These are phyloP conservation scores for Rhododendron henanense DNA, from an alignment of 148 eudicot species.

Conservation along the genomic window DNA sequence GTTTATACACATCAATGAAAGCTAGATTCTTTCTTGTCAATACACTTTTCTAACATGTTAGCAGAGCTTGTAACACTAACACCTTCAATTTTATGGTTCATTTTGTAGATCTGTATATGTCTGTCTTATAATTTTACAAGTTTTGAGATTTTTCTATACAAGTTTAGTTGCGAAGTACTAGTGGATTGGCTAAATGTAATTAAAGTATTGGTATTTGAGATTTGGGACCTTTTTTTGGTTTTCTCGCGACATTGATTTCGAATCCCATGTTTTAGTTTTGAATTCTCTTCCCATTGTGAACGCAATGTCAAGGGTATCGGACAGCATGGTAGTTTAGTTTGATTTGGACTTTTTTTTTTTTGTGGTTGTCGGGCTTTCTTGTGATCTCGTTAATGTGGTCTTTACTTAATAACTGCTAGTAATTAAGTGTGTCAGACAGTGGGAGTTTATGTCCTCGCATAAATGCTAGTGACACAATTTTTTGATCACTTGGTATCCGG, in stretches of 20 bases:
- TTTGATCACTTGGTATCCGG: neutral
- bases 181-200: neutral
- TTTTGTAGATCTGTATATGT: neutral
- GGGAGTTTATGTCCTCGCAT: neutral
- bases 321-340: neutral
- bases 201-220: neutral
- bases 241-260: neutral
- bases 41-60: neutral
- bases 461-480: neutral
- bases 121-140: neutral
- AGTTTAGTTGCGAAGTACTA: neutral
- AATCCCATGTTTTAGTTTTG: neutral
- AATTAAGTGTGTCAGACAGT: neutral
- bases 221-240: neutral
- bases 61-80: neutral
- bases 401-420: neutral
- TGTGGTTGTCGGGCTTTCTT: neutral
- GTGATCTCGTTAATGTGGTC: neutral
- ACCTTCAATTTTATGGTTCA: neutral
- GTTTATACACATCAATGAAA: no score
- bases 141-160: neutral
- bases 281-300: neutral
- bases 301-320: neutral
- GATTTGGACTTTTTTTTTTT: neutral
- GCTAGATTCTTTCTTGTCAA: no score